phyloP scores from a whole-genome alignment of 2,329 filamentous ascomycete genomes.

The Xylaria sp. region DNA sequence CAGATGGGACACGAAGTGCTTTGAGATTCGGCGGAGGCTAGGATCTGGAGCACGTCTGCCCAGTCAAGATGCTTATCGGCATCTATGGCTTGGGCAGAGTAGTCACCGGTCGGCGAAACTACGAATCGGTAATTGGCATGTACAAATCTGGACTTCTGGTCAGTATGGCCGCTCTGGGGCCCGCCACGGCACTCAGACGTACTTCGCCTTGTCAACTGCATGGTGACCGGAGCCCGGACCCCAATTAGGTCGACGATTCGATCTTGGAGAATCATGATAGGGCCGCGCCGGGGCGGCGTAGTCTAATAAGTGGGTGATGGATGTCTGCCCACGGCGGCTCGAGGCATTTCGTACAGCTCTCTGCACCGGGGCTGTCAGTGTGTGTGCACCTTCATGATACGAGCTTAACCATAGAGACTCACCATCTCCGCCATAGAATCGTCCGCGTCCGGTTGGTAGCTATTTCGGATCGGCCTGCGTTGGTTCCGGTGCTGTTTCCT shows the following conservation, averaged over 20 bases:
- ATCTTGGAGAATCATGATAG: constrained; percentile 56
- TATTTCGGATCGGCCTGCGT: constrained; percentile 62
- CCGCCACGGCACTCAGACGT: constrained; percentile 36
- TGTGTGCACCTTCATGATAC: neutral
- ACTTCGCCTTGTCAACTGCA: constrained; percentile 86
- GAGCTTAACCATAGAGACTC: constrained; percentile 40
- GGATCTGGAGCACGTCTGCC: constrained; percentile 85
- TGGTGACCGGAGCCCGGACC: constrained; percentile 88
- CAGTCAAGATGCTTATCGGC: constrained; percentile 90
- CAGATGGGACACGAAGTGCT: constrained; percentile 91
- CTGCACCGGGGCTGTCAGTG: constrained; percentile 17
- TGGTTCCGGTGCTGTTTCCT: constrained; percentile 86
- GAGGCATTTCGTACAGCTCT: constrained; percentile 59
- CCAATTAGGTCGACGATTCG: constrained; percentile 74
- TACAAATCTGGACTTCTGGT: constrained; percentile 64
- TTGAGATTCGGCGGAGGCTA: constrained; percentile 89
- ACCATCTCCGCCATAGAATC: constrained; percentile 82
- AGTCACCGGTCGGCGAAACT: constrained; percentile 79
- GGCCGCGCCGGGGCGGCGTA: constrained; percentile 80
- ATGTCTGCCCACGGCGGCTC: constrained; percentile 88
- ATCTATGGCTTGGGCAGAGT: constrained; percentile 78
- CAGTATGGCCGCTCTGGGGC: constrained; percentile 5
- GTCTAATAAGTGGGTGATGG: constrained; percentile 95
- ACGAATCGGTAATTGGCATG: constrained; percentile 98
- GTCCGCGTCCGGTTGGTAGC: constrained; percentile 67